Evolutionary conservation across 345 rosid genomes (phyloP), one percentile per base, ranked within the genome.

Genomic region (Fremontodendron californicum): DNA sequence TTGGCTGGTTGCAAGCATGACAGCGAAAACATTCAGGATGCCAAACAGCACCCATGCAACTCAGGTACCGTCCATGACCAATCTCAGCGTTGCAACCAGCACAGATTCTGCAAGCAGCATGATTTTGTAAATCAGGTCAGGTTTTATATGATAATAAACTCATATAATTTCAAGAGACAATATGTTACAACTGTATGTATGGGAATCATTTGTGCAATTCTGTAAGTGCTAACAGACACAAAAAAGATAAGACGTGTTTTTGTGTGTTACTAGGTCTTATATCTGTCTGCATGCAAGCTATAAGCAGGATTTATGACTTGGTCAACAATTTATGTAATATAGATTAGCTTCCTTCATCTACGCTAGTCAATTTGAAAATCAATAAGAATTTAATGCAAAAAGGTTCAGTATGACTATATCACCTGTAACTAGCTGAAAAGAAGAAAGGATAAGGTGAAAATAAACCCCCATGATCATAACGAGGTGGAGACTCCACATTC

Each of bases 21-120:
- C 98, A 93, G n/a, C 94, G 80, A 58, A 93, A 91, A 80, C 98
- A 93, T 82, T 89, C 90, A 23, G 98, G 96, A 85, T 93, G 98
- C 98, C 98, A 93, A 81, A 90, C 83, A 39, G 87, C 82, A 58
- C 87, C 96, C 91, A 89, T 88, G 78, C 96, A 91, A 81, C 90
- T 93, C 74, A 91, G 78, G 75, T 79, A 91, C 68, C 90, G 81
- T 39, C 96, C 98, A 86, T 86, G 87, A 75, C 94, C 96, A 70
- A 93, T 91, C 82, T 85, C 92, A 27, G 82, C 66, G 37, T 80
- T 84, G 87, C 98, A 93, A 78, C 93, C 98, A 7, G 87, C 89
- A 62, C 98, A 93, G 42, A 83, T 69, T 88, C 98, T 93, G 66
- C 63, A 42, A 69, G 54, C 73, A 75, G 78, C n/a, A 42, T 60